Percentiles rank a stretch among this genome's conserved stretches.
Evolutionary conservation across 805 yeast genomes (phyloP).

Genomic region (Lachancea mirantina): DNA sequence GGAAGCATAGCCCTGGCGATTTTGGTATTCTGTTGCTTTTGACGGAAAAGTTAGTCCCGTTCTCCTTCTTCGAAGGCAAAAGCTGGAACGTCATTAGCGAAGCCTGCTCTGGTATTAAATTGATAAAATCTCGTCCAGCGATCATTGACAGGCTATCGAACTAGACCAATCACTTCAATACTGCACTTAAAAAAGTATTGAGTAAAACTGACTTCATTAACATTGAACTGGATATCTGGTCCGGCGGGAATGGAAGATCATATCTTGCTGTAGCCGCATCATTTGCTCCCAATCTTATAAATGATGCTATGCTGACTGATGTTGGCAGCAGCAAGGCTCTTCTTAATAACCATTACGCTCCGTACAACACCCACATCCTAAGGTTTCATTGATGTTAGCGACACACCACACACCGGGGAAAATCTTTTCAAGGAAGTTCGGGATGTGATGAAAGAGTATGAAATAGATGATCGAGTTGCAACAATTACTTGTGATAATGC

Average conservation of each 20-base stretch:
- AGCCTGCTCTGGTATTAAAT: slow-evolving; percentile 4
- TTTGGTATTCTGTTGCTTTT: slow-evolving; percentile 5
- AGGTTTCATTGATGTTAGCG: no score
- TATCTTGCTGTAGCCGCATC: slow-evolving; percentile 8
- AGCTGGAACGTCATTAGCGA: slow-evolving; percentile 8
- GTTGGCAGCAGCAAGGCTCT: slow-evolving; percentile 1
- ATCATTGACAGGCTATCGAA: no score
- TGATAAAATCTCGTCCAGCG: slow-evolving; percentile 5
- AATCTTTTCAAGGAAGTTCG: not conserved
- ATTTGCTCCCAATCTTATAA: slow-evolving; percentile 7
- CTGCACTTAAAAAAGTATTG: no score
- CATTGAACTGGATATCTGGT: slow-evolving; percentile 2
- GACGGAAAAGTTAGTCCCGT: slow-evolving; percentile 6
- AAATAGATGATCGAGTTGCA: slow-evolving; percentile 4
- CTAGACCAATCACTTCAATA: no score
- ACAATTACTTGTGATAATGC: slow-evolving; percentile 5
- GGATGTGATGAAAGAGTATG: slow-evolving; percentile 1
- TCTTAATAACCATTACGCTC: slow-evolving; percentile 7
- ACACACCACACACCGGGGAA: no score
- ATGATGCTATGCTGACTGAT: slow-evolving; percentile 2
- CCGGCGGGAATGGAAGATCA: slow-evolving; percentile 3
- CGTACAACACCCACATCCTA: slow-evolving; percentile 8
- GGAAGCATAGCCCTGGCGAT: slow-evolving; percentile 5
- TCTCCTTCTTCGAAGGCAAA: slow-evolving; percentile 6
- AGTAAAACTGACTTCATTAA: slow-evolving; percentile 3